Evolutionary conservation across 2,329 filamentous ascomycete species (phyloP), one percentile per base, ranked within the genome.

Genomic region (Ophiostoma sp.): DNA sequence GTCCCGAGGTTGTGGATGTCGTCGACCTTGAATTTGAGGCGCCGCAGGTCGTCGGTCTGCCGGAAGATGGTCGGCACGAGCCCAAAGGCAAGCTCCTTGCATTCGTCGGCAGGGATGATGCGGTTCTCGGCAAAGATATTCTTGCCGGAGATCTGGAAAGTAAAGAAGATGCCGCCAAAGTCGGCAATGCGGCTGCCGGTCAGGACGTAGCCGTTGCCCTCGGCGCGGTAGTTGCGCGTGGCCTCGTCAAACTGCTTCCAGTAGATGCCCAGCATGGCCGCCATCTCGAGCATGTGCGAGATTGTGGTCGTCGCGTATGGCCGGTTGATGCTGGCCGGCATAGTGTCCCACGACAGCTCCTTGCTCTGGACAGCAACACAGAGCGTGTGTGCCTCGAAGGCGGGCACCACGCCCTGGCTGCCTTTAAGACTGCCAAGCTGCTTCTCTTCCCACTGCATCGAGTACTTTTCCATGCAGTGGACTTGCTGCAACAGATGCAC

Each of bases 231-330:
- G 23, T 81, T 81, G 73, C 86, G 83, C 15, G 77, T 77, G 10
- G 77, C 81, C 44, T 83, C 80, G 73, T 87, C 83, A 73, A 87
- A 87, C 69, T 85, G 83, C 72, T 84, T 85, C 86, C 86, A 88
- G 76, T 88, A 82, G 8, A 88, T 80, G 8, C 86, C 84, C 20
- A 87, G 77, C 71, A 83, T 82, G 4, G 83, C 83, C 35, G 84
- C 80, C 71, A 86, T 83, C 78, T 86, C 85, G 39, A 87, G 77
- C 3, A 86, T 76, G 73, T 86, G 85, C 69, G 82, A 85, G 72
- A 86, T 84, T n/a, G 84, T 83, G 0, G 82, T 85, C 0, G 83
- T 86, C 2, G 83, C 84, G 67, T 84, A 86, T 0, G 84, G 84
- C 48, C 82, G 82, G 48, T 78, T 80, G 67, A 85, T 75, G 41